Evolutionary conservation across 1,139 yeast genomes (phyloP).

Genomic region (Pichia sp.): DNA sequence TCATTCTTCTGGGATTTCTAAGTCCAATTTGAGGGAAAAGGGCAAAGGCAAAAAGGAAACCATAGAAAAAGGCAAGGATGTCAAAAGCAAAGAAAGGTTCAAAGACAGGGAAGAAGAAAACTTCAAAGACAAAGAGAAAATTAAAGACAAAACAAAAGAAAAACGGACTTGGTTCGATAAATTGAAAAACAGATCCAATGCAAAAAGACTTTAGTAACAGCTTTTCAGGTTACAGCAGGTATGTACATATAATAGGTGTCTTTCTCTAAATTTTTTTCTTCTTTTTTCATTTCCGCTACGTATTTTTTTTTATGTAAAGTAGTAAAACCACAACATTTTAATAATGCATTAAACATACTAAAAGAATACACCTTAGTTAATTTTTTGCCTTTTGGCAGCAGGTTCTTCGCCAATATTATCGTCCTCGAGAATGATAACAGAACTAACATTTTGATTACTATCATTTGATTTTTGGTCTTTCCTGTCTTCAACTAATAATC

Average conservation of each 20-base stretch:
- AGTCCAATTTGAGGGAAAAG: background rate
- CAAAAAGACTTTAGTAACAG: slow-evolving; percentile 6
- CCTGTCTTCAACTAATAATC: slow-evolving; percentile 19
- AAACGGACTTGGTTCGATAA: slow-evolving; percentile 35
- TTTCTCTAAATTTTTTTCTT: too few relatives aligned
- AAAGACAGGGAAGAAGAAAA: background rate
- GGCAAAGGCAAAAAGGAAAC: background rate
- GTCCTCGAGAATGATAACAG: slow-evolving; percentile 1
- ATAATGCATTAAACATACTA: background rate
- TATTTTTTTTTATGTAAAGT: slow-evolving; percentile 5
- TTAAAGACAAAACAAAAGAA: slow-evolving; percentile 9
- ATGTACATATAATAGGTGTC: too few relatives aligned
- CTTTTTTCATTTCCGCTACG: background rate
- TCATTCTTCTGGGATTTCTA: background rate
- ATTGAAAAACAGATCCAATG: slow-evolving; percentile 34
- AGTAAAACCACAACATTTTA: background rate
- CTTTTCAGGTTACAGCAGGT: background rate
- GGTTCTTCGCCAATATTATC: slow-evolving; percentile 2
- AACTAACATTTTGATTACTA: background rate
- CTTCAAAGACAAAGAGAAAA: background rate
- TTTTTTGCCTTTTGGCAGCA: slow-evolving; percentile 2
- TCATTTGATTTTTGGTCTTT: slow-evolving; percentile 1
- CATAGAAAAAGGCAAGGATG: background rate
- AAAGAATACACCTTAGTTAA: background rate
- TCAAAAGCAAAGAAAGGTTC: background rate